Percentiles rank a stretch among this genome's conserved stretches.
Conservation (phyloP, 2,329 filamentous ascomycete genomes). For the Curvularia eragrostidis region DNA sequence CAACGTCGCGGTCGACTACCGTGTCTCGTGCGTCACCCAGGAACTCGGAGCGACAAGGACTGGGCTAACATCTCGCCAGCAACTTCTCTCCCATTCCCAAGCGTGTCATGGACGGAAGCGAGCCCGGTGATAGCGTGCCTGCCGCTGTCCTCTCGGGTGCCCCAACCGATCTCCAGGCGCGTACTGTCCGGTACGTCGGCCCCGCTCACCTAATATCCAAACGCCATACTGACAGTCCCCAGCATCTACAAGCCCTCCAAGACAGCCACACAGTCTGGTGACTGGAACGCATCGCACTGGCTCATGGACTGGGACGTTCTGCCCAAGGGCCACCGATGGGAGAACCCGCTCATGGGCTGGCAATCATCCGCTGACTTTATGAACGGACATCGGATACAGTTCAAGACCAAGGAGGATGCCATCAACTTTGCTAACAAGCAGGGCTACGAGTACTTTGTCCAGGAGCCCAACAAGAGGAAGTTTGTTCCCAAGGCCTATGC, state of each 20-base stretch:
- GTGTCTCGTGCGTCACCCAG: constrained; percentile 75
- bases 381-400: constrained; percentile 91
- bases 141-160: constrained; percentile 91
- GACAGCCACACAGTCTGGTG: constrained; percentile 93
- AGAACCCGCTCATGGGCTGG: constrained; percentile 98
- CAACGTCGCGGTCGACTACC: constrained; percentile 79
- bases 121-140: constrained; percentile 74
- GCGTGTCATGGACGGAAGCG: constrained; percentile 87
- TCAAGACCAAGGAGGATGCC: constrained; percentile 92
- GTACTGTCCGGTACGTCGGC: constrained; percentile 80
- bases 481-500: constrained; percentile 93
- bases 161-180: constrained; percentile 89
- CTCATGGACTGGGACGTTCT: constrained; percentile 99
- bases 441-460: constrained; percentile 98
- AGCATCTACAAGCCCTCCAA: constrained; percentile 94
- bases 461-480: constrained; percentile 90
- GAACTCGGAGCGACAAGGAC: constrained; percentile 3
- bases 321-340: constrained; percentile 92
- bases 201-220: background rate
- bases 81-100: constrained; percentile 91
- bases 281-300: constrained; percentile 85
- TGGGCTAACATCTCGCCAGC: constrained; percentile 57
- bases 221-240: constrained; percentile 20
- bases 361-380: constrained; percentile 93
- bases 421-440: constrained; percentile 97